Conservation (phyloP, 495 filamentous ascomycete genomes). For the Hypoxylon cercidicola region DNA sequence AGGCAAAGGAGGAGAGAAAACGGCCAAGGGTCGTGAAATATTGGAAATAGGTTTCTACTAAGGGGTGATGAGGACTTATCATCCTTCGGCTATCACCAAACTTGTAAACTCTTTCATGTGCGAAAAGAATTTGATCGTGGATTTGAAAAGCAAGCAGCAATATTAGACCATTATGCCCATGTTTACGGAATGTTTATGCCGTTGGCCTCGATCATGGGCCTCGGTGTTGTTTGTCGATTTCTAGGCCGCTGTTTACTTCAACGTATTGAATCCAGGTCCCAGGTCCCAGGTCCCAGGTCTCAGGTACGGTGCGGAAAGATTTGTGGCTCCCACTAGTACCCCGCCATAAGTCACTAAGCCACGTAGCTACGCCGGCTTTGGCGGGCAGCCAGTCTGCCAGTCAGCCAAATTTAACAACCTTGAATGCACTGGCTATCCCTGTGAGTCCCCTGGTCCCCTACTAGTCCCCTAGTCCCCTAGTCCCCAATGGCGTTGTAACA, state of each 20-base stretch:
- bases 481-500: constrained; percentile 3
- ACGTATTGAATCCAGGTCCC: too few species aligned
- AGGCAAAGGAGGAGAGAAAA: constrained; percentile 8
- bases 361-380: not conserved
- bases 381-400: not conserved
- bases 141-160: constrained; percentile 15
- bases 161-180: constrained; percentile 13
- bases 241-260: constrained; percentile 20
- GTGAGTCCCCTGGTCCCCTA: not conserved
- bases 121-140: constrained; percentile 15
- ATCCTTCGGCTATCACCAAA: constrained; percentile 15
- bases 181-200: constrained; percentile 26
- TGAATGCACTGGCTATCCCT: not conserved
- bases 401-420: not conserved
- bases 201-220: constrained; percentile 25
- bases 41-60: constrained; percentile 7
- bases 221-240: constrained; percentile 26
- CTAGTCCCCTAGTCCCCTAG: too few species aligned
- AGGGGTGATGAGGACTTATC: constrained; percentile 7
- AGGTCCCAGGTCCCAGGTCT: too few species aligned
- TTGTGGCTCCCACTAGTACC: not conserved
- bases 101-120: constrained; percentile 13
- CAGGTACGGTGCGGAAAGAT: not conserved
- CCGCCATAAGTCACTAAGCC: not conserved
- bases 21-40: not conserved